Evolutionary conservation across 2,329 filamentous ascomycete genomes (phyloP), one percentile per base, ranked within the genome.

Genomic region (Cadophora gregata): DNA sequence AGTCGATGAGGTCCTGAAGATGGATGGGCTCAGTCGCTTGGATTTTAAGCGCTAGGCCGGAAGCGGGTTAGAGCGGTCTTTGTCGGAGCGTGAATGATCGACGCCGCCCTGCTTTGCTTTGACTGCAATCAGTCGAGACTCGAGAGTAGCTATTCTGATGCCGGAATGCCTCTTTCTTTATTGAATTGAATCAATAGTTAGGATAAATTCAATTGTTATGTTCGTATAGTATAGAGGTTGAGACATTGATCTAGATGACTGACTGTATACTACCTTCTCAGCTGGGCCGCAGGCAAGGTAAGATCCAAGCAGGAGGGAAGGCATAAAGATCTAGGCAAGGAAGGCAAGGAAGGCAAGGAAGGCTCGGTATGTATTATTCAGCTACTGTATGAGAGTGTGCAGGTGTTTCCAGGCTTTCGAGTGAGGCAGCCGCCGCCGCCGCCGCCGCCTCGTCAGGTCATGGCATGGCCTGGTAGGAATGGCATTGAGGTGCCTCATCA

Each of bases 81-180:
- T 58, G 53, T 38, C n/a, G 53, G 31, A 38, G 53, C 9, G 29
- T 33, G 51, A 36, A 33, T 56, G 51, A 36, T 36, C 29, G 50
- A 14, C 10, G 47, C n/a, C 21, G 50, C 29, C 7, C 14, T 36
- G 51, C n/a, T 24, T 14, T 58, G 53, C 53, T 58, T 36, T 36
- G 31, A 25, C 53, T 36, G 48, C 48, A 51, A 51, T 51, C 24
- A 51, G 48, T 27, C 14, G 19, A 51, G 24, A 51, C 4, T 29
- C 25, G 29, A 19, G 29, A 27, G 29, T 19, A 29, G 25, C 25
- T 24, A 51, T 12, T 24, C 16, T 25, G 3, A 25, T 29, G 12
- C 42, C 42, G 10, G 42, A 8, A 16, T 19, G 21, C 3, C 21
- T 1, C n/a, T 19, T 51, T 51, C 48, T 51, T 51, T 51, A 10